Base-by-base conservation (phyloP, 2,329 filamentous ascomycete species). In the Clarireedia monteithiana region DNA sequence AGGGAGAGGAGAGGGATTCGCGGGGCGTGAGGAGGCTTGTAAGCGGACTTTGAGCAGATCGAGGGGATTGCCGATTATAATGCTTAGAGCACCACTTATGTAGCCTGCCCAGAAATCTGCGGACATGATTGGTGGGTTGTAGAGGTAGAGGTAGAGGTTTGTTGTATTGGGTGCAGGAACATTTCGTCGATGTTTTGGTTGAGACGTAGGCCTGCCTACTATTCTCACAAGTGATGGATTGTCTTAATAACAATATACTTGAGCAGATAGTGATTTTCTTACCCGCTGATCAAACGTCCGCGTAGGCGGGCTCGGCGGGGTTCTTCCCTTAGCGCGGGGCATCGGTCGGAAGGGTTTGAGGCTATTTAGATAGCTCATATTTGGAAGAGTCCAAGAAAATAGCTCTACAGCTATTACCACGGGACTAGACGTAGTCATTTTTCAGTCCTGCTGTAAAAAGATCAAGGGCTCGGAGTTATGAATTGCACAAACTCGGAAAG, bases 21-120 rank as follows among this genome's bases (percentile, higher is more conserved):
- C 39, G 49, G 34, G 38, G 44, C 58, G 52, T 27, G 59, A 27
- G 58, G 51, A 49, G 38, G 88, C 86, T 77, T 97, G 92, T 2
- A 95, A 75, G 42, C 85, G 86, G 53, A 91, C 89, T 72, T 92
- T 91, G 65, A 91, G 70, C 63, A 91, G 73, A 68, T 91, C 87
- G 4, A 96, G 77, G 3, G 91, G 90, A 66, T 96, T 96, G 60
- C 92, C 91, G 59, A 96, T 86, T 48, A 95, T 74, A 65, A 96
- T 96, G 47, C 90, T 89, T 49, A 86, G 78, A 56, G 88, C 90
- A 53, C 92, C 92, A 68, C 88, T 92, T 59, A 94, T 74, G 71
- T 96, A 96, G 66, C 91, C 91, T 57, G 91, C 89, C 88, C 89
- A 95, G 72, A 96, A 96, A 69, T 96, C 91, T 63, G 89, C 66